Percentiles rank a stretch among this genome's conserved stretches.
Evolutionary conservation across 208 protist species (phyloP).

Genomic region (Acanthamoeba polyphaga): DNA sequence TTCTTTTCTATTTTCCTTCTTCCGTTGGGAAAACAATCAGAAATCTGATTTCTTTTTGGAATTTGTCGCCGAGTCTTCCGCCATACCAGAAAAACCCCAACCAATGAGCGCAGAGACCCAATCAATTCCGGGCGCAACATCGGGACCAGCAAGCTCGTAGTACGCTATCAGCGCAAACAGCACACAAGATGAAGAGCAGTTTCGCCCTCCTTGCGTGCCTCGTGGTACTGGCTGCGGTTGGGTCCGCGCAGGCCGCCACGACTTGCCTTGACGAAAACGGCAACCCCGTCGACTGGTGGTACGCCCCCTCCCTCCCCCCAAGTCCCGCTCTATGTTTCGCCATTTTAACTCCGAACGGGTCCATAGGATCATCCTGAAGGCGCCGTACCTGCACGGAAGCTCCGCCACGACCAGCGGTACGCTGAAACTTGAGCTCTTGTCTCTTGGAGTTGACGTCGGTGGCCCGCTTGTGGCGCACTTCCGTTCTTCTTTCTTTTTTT

Average conservation of each 20-base stretch:
- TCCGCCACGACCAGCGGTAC: slow-evolving; percentile 23
- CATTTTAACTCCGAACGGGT: background rate
- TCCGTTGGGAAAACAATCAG: too few species aligned
- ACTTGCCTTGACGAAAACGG: slow-evolving; percentile 80
- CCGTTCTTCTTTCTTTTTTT: slow-evolving; percentile 4
- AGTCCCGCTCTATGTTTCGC: background rate
- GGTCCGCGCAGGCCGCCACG: background rate
- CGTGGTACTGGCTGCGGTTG: background rate
- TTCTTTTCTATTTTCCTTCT: too few species aligned
- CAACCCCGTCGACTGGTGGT: slow-evolving; percentile 85
- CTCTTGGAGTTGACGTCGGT: background rate
- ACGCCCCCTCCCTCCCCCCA: background rate
- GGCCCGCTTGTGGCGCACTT: background rate
- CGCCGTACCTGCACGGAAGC: background rate
- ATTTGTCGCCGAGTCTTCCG: too few species aligned
- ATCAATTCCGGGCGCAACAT: too few species aligned
- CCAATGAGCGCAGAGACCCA: too few species aligned
- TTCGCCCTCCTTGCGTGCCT: background rate
- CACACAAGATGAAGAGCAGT: background rate
- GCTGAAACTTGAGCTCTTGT: background rate
- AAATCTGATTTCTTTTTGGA: too few species aligned
- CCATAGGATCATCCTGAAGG: slow-evolving; percentile 32
- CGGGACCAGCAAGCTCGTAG: too few species aligned
- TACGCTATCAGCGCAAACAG: too few species aligned
- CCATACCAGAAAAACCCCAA: too few species aligned